Conservation (phyloP, 2,329 filamentous ascomycete genomes). For the Verticillium albo-atrum region DNA sequence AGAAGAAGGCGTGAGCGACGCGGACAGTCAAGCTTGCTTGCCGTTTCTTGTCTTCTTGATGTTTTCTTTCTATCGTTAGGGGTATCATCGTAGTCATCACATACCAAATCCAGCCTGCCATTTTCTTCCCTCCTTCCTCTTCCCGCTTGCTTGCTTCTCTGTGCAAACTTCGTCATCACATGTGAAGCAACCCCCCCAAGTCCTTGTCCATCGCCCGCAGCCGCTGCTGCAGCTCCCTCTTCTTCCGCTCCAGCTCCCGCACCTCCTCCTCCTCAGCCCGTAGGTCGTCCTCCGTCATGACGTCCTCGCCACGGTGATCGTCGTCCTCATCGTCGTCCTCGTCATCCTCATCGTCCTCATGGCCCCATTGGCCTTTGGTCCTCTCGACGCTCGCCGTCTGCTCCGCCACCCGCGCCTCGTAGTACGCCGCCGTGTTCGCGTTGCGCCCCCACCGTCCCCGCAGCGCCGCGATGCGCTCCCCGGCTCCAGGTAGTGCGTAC, state of each 20-base stretch:
- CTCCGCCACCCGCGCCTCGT: slow-evolving; percentile 74
- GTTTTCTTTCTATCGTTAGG: background rate
- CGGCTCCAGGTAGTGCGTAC: slow-evolving; percentile 76
- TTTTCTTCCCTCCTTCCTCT: background rate
- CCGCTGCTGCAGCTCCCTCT: slow-evolving; percentile 49
- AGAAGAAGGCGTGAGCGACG: slow-evolving; percentile 12
- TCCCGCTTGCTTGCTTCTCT: too few species aligned
- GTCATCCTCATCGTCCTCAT: slow-evolving; percentile 50
- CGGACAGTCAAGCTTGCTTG: too few species aligned
- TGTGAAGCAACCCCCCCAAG: slow-evolving; percentile 47
- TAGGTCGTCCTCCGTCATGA: slow-evolving; percentile 65
- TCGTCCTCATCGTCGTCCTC: slow-evolving; percentile 44
- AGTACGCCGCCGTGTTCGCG: slow-evolving; percentile 68
- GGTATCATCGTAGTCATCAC: slow-evolving; percentile 3
- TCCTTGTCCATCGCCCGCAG: slow-evolving; percentile 52
- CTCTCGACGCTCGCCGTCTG: slow-evolving; percentile 70
- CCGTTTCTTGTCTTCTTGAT: background rate
- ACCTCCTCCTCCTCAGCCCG: slow-evolving; percentile 65
- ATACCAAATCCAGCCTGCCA: background rate
- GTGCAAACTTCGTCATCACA: too few species aligned
- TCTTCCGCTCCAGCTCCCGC: slow-evolving; percentile 50
- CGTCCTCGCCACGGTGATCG: slow-evolving; percentile 29
- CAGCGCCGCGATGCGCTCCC: slow-evolving; percentile 70
- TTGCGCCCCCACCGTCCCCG: slow-evolving; percentile 68
- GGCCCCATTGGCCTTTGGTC: slow-evolving; percentile 57